Base-by-base conservation (phyloP, 129 eudicot genomes). In the Helianthus tuberosus region DNA sequence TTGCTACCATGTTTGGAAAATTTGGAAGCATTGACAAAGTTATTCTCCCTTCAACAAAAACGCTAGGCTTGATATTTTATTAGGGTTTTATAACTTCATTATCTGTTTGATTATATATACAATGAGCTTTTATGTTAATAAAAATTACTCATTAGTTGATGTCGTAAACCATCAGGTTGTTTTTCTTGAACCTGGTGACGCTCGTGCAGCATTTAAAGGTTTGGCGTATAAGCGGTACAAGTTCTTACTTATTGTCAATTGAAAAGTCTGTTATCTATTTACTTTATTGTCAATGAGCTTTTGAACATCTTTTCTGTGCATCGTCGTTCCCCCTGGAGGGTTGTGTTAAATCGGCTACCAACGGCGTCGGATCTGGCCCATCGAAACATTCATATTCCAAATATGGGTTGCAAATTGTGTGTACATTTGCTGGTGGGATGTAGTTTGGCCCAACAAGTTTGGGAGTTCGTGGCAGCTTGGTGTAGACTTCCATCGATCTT, bases 191-290 rank as follows among this genome's bases (percentile, higher is more conserved):
- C 85, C 96, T 17, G 84, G 90, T 15, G 94, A 89, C 13, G 99
- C 97, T 29, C 96, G 99, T 68, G 81, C 90, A 59, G 97, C 97
- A 75, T 86, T 88, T 72, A 86, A 59, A 75, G 73, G 86, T 51
- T 80, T 91, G 70, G 85, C 89, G 2, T 95, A 95, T 94, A 91
- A 87, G 82, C 97, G 97, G 4, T 95, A 85, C 92, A 95, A 88
- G 89, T 78, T 62, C 25, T 35, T 59, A 44, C 71, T 41, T 51
- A 61, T 50, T 11, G 38, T 53, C 59, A 1, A 16, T 10, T 2
- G 12, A 3, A 55, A 55, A 2, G 17, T 13, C 13, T 13, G n/a
- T 50, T 50, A 2, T 50, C 15, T 0, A 11, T 50, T 50, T 50
- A 35, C 23, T 77, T 47, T 49, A 6, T 27, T 27, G 32, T 32